Base-by-base conservation (phyloP, 371 early-diverging fungal genomes). In the Mortierella polycephala region DNA sequence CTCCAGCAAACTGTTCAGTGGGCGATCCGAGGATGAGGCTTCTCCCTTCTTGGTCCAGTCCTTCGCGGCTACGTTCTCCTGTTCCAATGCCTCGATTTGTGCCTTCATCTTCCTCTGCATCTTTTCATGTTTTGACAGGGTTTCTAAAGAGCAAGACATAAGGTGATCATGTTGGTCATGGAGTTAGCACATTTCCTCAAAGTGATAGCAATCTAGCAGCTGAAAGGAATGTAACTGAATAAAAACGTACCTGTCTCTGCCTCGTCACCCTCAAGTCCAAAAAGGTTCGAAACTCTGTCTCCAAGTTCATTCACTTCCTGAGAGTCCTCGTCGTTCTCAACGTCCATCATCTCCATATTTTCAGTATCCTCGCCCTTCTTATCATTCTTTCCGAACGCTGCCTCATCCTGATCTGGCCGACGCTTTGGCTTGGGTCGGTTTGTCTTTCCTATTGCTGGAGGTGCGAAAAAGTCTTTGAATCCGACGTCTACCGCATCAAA, bases 1-100 rank as follows among this genome's bases (percentile, higher is more conserved):
- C 75, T 95, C 97, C 54, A 99, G 84, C 67, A 99, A 84, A 83
- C 96, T 95, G 87, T 99, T 94, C 53, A 93, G 67, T 2, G 99
- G 99, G 51, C 99, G 89, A n/a, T 82, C 84, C 37, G 87, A 89
- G 11, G 93, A 88, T 40, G 81, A 71, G 1, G 83, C 81, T 83
- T 99, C 99, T 69, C 99, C 99, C 37, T 82, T 85, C 72, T 96
- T 75, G 30, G 94, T 89, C 98, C 99, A 99, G 56, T 95, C 89
- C 77, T 93, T 95, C 16, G 85, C 88, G 20, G 86, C 88, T 30
- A 98, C 85, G 37, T 93, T 93, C 82, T 98, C 97, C 50, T 90
- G 83, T 74, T 98, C 99, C 42, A 96, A 86, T 67, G 87, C 84
- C 37, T 89, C 86, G 64, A 98, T 98, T 71, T 91, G 86, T 39